Evolutionary conservation across 1,139 yeast species (phyloP).

Genomic region (Pichia sp.): DNA sequence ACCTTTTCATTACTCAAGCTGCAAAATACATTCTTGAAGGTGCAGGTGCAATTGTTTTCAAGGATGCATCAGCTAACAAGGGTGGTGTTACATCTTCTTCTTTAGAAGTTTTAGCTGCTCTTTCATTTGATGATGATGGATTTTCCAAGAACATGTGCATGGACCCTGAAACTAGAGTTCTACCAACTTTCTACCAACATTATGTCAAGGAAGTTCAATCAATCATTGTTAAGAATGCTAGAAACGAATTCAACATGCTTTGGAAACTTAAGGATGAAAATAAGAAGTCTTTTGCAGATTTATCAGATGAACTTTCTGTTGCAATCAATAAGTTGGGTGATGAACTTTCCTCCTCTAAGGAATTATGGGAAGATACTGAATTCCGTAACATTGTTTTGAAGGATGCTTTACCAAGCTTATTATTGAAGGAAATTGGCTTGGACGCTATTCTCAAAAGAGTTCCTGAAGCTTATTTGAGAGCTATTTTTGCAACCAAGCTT

Average conservation of each 20-base stretch:
- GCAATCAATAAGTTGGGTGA: slow-evolving; percentile 88
- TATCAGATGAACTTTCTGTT: slow-evolving; percentile 79
- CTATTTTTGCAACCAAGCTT: slow-evolving; percentile 84
- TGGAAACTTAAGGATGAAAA: slow-evolving; percentile 72
- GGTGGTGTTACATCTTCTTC: slow-evolving; percentile 99
- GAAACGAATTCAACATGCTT: slow-evolving; percentile 77
- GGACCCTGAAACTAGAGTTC: slow-evolving; percentile 43
- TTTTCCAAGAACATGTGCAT: slow-evolving; percentile 77
- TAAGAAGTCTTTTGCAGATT: slow-evolving; percentile 67
- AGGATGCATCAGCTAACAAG: slow-evolving; percentile 96
- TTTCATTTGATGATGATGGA: slow-evolving; percentile 82
- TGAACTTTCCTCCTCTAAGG: slow-evolving; percentile 77
- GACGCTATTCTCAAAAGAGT: slow-evolving; percentile 68
- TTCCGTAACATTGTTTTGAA: slow-evolving; percentile 75
- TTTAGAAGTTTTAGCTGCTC: slow-evolving; percentile 89
- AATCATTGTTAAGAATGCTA: slow-evolving; percentile 72
- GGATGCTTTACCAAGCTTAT: slow-evolving; percentile 74
- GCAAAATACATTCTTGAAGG: slow-evolving; percentile 83
- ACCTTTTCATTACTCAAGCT: slow-evolving; percentile 87
- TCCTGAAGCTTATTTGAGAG: slow-evolving; percentile 82
- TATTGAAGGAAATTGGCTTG: slow-evolving; percentile 72
- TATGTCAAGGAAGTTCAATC: slow-evolving; percentile 83
- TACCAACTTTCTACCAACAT: slow-evolving; percentile 71
- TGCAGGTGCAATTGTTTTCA: slow-evolving; percentile 82
- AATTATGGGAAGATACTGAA: slow-evolving; percentile 79